These are phyloP conservation scores for Amaranthus hypochondriacus DNA, from an alignment of 148 eudicot genomes.

Conservation along the genomic window DNA sequence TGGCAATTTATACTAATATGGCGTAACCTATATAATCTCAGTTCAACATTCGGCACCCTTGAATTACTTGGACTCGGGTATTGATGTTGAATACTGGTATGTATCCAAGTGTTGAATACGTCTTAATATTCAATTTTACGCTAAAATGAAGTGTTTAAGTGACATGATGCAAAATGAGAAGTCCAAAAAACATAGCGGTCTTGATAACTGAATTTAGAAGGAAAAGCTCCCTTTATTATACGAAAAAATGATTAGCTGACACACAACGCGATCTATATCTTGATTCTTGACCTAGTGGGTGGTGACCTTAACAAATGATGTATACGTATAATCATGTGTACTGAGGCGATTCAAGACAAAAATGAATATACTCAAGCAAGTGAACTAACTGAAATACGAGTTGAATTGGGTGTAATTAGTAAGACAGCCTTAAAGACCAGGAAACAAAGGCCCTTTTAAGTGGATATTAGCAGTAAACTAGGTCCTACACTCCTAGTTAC, in stretches of 20 bases:
- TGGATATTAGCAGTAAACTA: neutral
- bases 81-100: no score
- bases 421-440: neutral
- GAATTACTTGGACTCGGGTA: no score
- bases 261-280: no score
- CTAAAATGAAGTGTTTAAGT: no score
- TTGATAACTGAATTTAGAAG: neutral
- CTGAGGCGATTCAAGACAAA: neutral
- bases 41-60: neutral
- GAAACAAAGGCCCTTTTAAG: neutral
- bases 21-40: neutral
- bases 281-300: no score
- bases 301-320: neutral
- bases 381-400: neutral
- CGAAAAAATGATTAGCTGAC: neutral
- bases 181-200: no score
- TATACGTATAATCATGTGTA: neutral
- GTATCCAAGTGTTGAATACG: no score
- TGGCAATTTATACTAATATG: neutral
- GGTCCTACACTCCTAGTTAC: neutral
- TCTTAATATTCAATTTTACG: no score
- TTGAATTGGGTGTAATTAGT: neutral
- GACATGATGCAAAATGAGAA: no score
- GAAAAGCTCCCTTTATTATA: neutral
- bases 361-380: neutral